Evolutionary conservation across 768 basidiomycete genomes (phyloP), one percentile per base, ranked within the genome.

Genomic region (Leccinellum albellum): DNA sequence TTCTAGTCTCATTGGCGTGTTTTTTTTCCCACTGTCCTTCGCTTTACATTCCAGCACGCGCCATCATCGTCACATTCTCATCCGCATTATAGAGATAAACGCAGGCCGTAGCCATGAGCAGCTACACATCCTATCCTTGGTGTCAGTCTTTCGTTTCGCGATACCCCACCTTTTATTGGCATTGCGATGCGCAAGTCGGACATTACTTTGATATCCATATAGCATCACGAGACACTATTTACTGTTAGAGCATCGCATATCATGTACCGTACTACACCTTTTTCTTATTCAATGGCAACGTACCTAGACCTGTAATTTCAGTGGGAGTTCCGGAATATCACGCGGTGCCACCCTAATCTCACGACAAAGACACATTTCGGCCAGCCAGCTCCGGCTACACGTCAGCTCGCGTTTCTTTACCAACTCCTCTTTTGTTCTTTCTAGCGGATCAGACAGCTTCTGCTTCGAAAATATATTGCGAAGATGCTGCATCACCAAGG

Each of bases 211-310:
- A 73, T 74, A 71, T 71, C 68, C 66, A 60, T 58, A 68, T 70
- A 64, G 70, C 65, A 80, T 79, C 68, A 83, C 84, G 82, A 84
- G 82, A 82, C 81, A 82, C 76, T 82, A 65, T 76, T 79, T 74
- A 75, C 66, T 72, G 65, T 64, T 83, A 84, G 84, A 86, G 84
- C 84, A 84, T 83, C 82, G 82, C 82, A 84, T 74, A 79, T 72
- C 73, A 53, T 74, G 75, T 75, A 76, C 67, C 65, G 68, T 74
- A 78, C 67, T 74, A 78, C 67, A 69, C 58, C 59, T 59, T 67
- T 69, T 63, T 65, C 53, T 50, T 73, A 65, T 70, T 72, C 28
- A 47, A 61, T 58, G 55, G 46, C 45, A 58, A 57, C 45, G 55
- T 40, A 59, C 17, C 31, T 61, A 61, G 61, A 58, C 37, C 29